phyloP scores from a whole-genome alignment of 2,329 filamentous ascomycete species.

The Ophiosphaerella korrae region DNA sequence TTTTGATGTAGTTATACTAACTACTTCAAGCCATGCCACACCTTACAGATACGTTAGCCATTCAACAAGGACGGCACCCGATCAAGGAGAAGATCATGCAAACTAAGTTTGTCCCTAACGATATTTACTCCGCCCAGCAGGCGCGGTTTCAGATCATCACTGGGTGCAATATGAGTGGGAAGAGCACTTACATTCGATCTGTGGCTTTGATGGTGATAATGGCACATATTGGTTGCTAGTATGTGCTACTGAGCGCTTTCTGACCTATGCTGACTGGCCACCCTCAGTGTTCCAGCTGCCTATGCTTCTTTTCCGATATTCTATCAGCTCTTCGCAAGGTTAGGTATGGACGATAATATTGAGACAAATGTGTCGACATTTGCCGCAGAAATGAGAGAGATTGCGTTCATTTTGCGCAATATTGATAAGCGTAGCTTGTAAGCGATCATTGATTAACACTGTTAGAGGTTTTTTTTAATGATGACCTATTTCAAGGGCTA shows the following conservation, averaged over 20 bases:
- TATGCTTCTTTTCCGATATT: slow-evolving; percentile 82
- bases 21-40: slow-evolving; percentile 64
- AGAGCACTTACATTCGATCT: slow-evolving; percentile 91
- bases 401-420: slow-evolving; percentile 88
- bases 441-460: neutral
- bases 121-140: slow-evolving; percentile 81
- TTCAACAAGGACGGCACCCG: slow-evolving; percentile 78
- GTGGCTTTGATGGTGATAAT: slow-evolving; percentile 86
- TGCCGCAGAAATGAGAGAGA: slow-evolving; percentile 92
- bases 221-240: slow-evolving; percentile 88
- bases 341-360: slow-evolving; percentile 85
- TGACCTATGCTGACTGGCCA: slow-evolving; percentile 7
- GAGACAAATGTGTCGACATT: slow-evolving; percentile 94
- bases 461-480: neutral
- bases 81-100: slow-evolving; percentile 75
- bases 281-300: slow-evolving; percentile 70
- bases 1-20: slow-evolving; percentile 6
- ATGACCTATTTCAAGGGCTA: slow-evolving; percentile 51
- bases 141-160: slow-evolving; percentile 91
- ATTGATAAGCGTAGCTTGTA: slow-evolving; percentile 73
- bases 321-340: slow-evolving; percentile 82
- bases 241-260: neutral
- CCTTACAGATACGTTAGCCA: slow-evolving; percentile 69
- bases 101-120: slow-evolving; percentile 80
- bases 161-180: slow-evolving; percentile 95